Evolutionary conservation across 805 yeast genomes (phyloP).

Genomic region (Priceomyces castillae): DNA sequence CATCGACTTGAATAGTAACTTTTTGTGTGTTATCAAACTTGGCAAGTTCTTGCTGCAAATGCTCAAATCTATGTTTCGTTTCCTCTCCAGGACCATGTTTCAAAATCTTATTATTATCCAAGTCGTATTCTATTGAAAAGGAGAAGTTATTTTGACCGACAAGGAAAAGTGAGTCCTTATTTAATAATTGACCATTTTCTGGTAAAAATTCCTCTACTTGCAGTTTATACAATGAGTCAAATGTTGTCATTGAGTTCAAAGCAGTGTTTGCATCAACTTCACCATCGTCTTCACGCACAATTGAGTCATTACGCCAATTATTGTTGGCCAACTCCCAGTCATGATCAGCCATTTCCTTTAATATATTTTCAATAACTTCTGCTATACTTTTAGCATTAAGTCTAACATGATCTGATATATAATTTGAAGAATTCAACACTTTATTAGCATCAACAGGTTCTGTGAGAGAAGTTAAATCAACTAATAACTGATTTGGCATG

Average conservation of each 20-base stretch:
- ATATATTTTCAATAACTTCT: conserved; percentile 46
- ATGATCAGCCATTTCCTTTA: conserved; percentile 31
- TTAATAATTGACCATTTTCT: conserved; percentile 6
- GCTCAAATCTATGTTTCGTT: conserved; percentile 14
- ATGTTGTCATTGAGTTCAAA: conserved; percentile 3
- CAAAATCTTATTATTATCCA: conserved; percentile 10
- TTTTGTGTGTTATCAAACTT: conserved; percentile 11
- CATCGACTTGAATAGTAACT: conserved; percentile 1
- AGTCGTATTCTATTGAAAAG: conserved; percentile 17
- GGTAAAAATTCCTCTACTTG: not conserved
- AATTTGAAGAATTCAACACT: conserved; percentile 47
- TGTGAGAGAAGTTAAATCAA: conserved; percentile 52
- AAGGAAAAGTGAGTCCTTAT: conserved; percentile 15
- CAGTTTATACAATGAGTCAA: conserved; percentile 11
- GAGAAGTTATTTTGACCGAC: conserved; percentile 9
- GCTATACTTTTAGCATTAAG: conserved; percentile 57
- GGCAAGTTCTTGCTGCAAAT: conserved; percentile 12
- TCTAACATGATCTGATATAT: conserved; percentile 55
- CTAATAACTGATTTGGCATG: conserved; percentile 77
- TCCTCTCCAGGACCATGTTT: conserved; percentile 17
- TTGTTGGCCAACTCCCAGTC: conserved; percentile 39
- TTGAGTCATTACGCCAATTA: conserved; percentile 18
- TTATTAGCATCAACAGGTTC: conserved; percentile 58
- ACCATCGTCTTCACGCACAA: conserved; percentile 16
- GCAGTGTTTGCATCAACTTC: conserved; percentile 9